Conservation (phyloP, 768 basidiomycete species). For the Solioccasus polychromus region DNA sequence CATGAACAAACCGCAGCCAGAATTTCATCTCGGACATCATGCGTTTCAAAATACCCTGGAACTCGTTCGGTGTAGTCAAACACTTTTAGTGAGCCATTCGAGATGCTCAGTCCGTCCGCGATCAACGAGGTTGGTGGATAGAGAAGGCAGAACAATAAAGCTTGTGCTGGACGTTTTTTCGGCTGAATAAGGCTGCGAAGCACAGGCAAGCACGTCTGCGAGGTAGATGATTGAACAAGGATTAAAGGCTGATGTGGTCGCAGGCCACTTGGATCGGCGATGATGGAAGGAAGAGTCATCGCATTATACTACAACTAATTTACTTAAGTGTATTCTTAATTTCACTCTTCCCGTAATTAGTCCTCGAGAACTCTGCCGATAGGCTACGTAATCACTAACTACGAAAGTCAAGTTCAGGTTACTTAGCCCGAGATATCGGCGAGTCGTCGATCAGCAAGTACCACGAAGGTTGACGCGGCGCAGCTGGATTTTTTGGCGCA, state of each 20-base stretch:
- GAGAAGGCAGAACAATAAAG: slow-evolving; percentile 57
- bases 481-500: too few relatives aligned
- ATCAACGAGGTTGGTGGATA: slow-evolving; percentile 50
- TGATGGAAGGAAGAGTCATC: slow-evolving; percentile 26
- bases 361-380: too few relatives aligned
- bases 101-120: slow-evolving; percentile 22
- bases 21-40: slow-evolving; percentile 38
- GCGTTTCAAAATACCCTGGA: slow-evolving; percentile 48
- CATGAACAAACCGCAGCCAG: slow-evolving; percentile 40
- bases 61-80: slow-evolving; percentile 51
- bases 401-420: too few relatives aligned
- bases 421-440: too few relatives aligned
- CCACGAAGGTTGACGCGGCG: too few relatives aligned
- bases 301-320: slow-evolving; percentile 22
- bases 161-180: slow-evolving; percentile 17
- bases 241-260: slow-evolving; percentile 43
- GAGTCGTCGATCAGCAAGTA: too few relatives aligned
- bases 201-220: slow-evolving; percentile 57
- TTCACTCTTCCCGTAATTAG: too few relatives aligned
- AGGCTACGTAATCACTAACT: too few relatives aligned
- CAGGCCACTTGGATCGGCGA: slow-evolving; percentile 19
- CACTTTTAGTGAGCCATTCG: slow-evolving; percentile 29
- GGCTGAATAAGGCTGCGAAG: slow-evolving; percentile 44
- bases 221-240: slow-evolving; percentile 56
- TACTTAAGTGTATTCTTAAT: too few relatives aligned